Evolutionary conservation across 805 yeast genomes (phyloP).

Genomic region (Priceomyces carsonii): DNA sequence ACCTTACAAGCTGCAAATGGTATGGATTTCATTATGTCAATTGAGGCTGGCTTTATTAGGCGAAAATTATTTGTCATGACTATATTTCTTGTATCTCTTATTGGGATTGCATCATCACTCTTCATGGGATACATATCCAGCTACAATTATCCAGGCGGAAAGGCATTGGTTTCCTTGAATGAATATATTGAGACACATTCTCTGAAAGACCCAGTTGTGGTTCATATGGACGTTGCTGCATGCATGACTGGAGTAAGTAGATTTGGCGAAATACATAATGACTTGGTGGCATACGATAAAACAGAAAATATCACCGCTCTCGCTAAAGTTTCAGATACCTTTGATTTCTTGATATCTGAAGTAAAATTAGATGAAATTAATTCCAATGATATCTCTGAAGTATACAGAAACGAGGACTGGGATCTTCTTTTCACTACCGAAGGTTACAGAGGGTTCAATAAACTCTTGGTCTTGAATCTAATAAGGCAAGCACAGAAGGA

Average conservation of each 20-base stretch:
- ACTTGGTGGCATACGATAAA: slow-evolving; percentile 61
- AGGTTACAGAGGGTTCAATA: slow-evolving; percentile 18
- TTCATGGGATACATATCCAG: slow-evolving; percentile 64
- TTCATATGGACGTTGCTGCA: slow-evolving; percentile 77
- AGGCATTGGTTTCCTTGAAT: slow-evolving; percentile 61
- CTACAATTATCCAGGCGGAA: slow-evolving; percentile 88
- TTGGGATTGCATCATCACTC: slow-evolving; percentile 36
- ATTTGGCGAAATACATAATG: slow-evolving; percentile 61
- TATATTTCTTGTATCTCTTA: slow-evolving; percentile 9
- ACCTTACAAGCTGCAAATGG: slow-evolving; percentile 67
- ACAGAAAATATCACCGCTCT: slow-evolving; percentile 56
- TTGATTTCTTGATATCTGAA: slow-evolving; percentile 31
- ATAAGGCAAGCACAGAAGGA: slow-evolving; percentile 9
- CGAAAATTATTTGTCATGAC: slow-evolving; percentile 28
- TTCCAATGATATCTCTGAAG: slow-evolving; percentile 1
- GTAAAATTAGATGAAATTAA: slow-evolving; percentile 12
- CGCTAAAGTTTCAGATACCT: slow-evolving; percentile 25
- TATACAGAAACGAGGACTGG: slow-evolving; percentile 20
- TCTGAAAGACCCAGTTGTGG: slow-evolving; percentile 25
- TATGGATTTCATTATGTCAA: slow-evolving; percentile 33
- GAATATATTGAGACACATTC: slow-evolving; percentile 26
- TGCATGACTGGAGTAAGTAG: slow-evolving; percentile 87
- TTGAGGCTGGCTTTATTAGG: slow-evolving; percentile 16
- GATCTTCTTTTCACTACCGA: slow-evolving; percentile 20
- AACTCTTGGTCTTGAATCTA: slow-evolving; percentile 15